These are phyloP conservation scores for Suillus alpinus DNA, from an alignment of 768 basidiomycete species.

Conservation along the genomic window DNA sequence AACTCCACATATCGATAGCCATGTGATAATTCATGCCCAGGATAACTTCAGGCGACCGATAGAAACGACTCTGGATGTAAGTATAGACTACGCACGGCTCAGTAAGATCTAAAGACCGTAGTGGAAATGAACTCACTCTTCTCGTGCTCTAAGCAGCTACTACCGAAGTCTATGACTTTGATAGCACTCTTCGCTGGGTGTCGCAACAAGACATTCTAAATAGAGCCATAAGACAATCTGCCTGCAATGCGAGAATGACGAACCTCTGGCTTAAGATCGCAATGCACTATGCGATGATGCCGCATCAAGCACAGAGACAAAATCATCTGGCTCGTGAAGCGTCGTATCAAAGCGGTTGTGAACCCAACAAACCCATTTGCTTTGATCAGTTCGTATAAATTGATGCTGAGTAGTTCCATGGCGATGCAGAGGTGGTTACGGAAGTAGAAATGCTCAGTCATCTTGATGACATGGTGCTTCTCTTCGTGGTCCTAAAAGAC, in stretches of 20 bases:
- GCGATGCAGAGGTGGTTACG: constrained; percentile 97
- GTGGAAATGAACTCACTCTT: constrained; percentile 69
- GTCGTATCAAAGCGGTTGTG: constrained; percentile 88
- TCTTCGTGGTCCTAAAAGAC: constrained; percentile 82
- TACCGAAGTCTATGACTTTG: constrained; percentile 99
- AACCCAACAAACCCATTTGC: constrained; percentile 99
- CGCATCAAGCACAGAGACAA: constrained; percentile 89
- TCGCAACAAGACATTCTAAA: constrained; percentile 87
- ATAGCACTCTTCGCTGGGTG: constrained; percentile 96
- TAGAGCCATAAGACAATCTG: not conserved
- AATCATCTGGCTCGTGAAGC: constrained; percentile 96
- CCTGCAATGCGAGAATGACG: constrained; percentile 17
- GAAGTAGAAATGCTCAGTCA: constrained; percentile 99
- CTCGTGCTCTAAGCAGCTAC: constrained; percentile 97
- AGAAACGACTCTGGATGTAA: constrained; percentile 99
- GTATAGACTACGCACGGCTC: constrained; percentile 75
- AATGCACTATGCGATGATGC: constrained; percentile 96
- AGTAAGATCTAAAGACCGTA: constrained; percentile 2
- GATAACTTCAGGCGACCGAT: constrained; percentile 99
- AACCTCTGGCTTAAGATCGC: constrained; percentile 98
- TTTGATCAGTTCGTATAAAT: constrained; percentile 98
- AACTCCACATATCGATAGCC: constrained; percentile 99
- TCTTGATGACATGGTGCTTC: constrained; percentile 95
- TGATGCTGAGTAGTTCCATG: constrained; percentile 97
- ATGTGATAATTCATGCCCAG: constrained; percentile 99